A percentile compares a stretch with the other conserved stretches of the same genome.
These are phyloP conservation scores for Candida ascalaphidarum DNA, from an alignment of 805 yeast species.

Conservation along the genomic window DNA sequence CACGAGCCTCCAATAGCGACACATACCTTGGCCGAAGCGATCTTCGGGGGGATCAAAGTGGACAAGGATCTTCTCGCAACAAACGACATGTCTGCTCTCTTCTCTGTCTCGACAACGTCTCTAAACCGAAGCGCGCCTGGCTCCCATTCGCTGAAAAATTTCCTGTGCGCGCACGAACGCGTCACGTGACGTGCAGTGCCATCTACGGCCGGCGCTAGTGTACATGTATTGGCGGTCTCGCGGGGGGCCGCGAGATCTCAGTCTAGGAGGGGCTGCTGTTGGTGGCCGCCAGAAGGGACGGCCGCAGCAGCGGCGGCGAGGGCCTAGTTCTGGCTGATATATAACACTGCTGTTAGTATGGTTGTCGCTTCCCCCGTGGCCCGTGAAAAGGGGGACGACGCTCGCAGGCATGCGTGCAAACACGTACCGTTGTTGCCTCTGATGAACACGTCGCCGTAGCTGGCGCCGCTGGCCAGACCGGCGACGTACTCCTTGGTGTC, in stretches of 20 bases:
- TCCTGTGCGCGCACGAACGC: constrained; percentile 4
- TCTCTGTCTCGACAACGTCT: too few relatives aligned
- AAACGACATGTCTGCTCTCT: constrained; percentile 75
- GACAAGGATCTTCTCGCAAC: constrained; percentile 89
- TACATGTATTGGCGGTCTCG: too few relatives aligned
- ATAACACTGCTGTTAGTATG: constrained; percentile 33
- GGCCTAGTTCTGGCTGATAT: constrained; percentile 28
- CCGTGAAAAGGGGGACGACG: too few relatives aligned
- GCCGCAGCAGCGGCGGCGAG: too few relatives aligned
- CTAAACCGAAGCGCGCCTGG: constrained; percentile 3
- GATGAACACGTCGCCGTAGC: constrained; percentile 72
- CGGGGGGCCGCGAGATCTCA: too few relatives aligned
- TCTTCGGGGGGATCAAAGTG: constrained; percentile 96
- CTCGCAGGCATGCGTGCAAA: too few relatives aligned
- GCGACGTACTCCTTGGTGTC: constrained; percentile 59
- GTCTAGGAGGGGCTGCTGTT: too few relatives aligned
- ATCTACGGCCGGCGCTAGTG: too few relatives aligned
- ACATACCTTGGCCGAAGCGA: constrained; percentile 88
- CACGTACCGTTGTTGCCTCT: constrained; percentile 79
- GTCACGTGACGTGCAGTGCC: background rate
- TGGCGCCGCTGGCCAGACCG: constrained; percentile 37
- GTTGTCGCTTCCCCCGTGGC: too few relatives aligned
- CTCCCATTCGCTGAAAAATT: constrained; percentile 13
- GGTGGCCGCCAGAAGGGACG: too few relatives aligned
- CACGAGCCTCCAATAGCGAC: background rate